phyloP scores from a whole-genome alignment of 768 basidiomycete genomes.

The Lactifluus pinguis region DNA sequence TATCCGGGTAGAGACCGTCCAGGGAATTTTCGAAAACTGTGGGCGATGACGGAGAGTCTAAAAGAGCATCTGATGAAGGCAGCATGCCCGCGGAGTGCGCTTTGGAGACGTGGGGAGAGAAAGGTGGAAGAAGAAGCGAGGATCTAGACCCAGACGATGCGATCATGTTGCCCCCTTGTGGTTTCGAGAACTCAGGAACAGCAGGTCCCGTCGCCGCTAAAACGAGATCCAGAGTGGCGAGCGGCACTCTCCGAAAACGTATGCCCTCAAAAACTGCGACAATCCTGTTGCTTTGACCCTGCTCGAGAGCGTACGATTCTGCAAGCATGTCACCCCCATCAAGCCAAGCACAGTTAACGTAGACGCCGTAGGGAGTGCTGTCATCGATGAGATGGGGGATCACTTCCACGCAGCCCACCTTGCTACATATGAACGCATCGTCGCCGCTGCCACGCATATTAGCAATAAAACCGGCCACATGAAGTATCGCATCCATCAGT shows the following conservation, averaged over 20 bases:
- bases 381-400: constrained; percentile 36
- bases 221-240: constrained; percentile 42
- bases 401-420: constrained; percentile 40
- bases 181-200: background rate
- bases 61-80: background rate
- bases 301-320: constrained; percentile 43
- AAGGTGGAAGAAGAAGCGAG: background rate
- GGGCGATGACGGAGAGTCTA: background rate
- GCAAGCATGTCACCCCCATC: constrained; percentile 38
- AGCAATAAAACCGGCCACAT: constrained; percentile 60
- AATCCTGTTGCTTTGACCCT: constrained; percentile 30
- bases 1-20: background rate
- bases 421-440: constrained; percentile 57
- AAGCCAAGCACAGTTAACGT: constrained; percentile 39
- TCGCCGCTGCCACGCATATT: constrained; percentile 44
- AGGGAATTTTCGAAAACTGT: background rate
- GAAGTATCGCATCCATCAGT: constrained; percentile 60
- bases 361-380: constrained; percentile 38
- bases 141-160: background rate
- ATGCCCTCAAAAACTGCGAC: constrained; percentile 51
- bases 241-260: constrained; percentile 47
- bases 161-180: background rate
- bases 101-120: background rate
- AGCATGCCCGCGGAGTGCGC: background rate
- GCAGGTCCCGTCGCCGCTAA: constrained; percentile 24